These are phyloP conservation scores for Xylariaceae sp. DNA, from an alignment of 2,329 filamentous ascomycete species.

Conservation along the genomic window DNA sequence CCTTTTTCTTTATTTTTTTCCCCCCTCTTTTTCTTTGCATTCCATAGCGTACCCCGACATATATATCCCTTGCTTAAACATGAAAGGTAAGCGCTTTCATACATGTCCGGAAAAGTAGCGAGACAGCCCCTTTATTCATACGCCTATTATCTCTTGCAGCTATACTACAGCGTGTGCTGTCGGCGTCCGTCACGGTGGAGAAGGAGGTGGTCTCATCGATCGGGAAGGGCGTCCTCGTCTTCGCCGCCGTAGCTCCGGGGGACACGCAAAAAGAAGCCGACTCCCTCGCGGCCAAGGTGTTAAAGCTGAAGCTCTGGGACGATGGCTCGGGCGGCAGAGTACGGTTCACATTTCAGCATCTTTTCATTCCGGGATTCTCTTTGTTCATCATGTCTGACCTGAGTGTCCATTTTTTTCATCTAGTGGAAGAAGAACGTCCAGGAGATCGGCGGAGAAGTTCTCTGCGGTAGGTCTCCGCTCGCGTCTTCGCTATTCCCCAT, in stretches of 20 bases:
- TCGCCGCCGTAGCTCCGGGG: constrained; percentile 84
- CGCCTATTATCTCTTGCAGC: constrained; percentile 47
- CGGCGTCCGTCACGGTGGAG: constrained; percentile 92
- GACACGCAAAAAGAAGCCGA: constrained; percentile 88
- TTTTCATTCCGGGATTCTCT: not conserved
- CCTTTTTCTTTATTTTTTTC: not conserved
- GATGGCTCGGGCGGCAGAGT: constrained; percentile 67
- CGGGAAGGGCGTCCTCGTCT: constrained; percentile 80
- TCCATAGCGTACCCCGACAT: not conserved
- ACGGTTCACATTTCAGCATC: constrained; percentile 23
- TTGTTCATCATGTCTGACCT: constrained; percentile 15
- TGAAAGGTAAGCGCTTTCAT: constrained; percentile 34
- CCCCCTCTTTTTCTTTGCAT: not conserved
- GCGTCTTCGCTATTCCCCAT: not conserved
- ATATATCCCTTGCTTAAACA: constrained; percentile 13
- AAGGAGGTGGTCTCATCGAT: constrained; percentile 86
- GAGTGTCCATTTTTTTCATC: not conserved
- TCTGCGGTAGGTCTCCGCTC: constrained; percentile 67
- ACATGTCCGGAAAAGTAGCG: not conserved
- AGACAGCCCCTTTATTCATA: constrained; percentile 11
- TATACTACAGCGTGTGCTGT: constrained; percentile 88
- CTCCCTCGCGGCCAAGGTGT: constrained; percentile 72
- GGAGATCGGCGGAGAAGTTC: constrained; percentile 83
- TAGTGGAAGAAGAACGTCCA: constrained; percentile 88
- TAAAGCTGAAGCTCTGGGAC: constrained; percentile 91